Base-by-base conservation (phyloP, 352 stramenopile species). In the Phytopythium montanum region DNA sequence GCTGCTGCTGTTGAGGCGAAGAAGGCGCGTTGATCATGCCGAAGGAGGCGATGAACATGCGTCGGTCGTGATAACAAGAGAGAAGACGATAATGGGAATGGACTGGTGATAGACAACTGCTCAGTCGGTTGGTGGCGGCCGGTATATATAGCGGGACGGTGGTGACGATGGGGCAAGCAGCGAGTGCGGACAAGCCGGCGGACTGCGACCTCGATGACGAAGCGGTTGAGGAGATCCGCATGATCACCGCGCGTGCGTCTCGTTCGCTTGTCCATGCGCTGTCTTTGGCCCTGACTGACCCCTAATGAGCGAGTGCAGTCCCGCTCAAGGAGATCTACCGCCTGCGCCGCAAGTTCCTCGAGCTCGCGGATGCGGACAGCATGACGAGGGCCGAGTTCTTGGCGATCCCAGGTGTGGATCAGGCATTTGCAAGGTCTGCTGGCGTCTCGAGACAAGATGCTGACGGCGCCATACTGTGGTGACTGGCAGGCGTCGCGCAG, bases 331-430 rank as follows among this genome's bases (percentile, higher is more conserved):
- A 88, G 54, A 88, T 88, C 45, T 68, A 81, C 48, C 70, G 76
- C 56, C 72, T 88, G 28, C 70, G 73, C 18, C 52, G 63, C 18
- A 82, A 78, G 66, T 79, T 76, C 49, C 65, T 69, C 28, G 56
- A 52, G 1, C 26, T 79, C 21, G 65, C 59, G 8, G 69, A 64
- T 8, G 57, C 64, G 4, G 72, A 87, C 71, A 62, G 74, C 31
- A 88, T 88, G 79, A 78, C 56, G 14, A 73, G 68, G 60, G 76
- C 76, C 16, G 76, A 88, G 56, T 88, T 88, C 57, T 79, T 71
- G 54, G 59, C 70, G 14, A 46, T 85, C 2, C 65, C 61, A 61
- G 68, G 68, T 70, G 34, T 1, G 13, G 25, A 7, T 8, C 31
- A 36, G 31, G 5, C 31, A 36, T 10, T 36, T 10, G 5, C 31